These are phyloP conservation scores for Agrocybe praecox DNA, from an alignment of 768 basidiomycete species.

Conservation along the genomic window DNA sequence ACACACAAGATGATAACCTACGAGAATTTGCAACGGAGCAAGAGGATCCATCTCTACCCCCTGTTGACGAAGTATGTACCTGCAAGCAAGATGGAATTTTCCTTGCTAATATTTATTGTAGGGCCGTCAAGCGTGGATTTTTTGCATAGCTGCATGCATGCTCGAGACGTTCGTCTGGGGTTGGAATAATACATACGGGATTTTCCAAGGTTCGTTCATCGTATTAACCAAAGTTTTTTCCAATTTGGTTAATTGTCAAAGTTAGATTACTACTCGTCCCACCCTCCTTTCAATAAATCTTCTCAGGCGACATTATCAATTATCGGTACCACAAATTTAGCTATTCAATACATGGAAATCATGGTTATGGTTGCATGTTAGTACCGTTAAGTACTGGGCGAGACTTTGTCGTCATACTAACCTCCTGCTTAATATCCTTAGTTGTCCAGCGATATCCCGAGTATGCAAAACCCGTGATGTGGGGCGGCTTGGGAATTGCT, in stretches of 20 bases:
- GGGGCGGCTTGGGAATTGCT: not conserved
- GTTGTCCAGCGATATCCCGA: slow-evolving; percentile 4
- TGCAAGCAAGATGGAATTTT: too few relatives aligned
- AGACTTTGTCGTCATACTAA: too few relatives aligned
- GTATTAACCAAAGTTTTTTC: not conserved
- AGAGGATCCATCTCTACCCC: not conserved
- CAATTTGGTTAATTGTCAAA: not conserved
- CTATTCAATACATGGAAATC: not conserved
- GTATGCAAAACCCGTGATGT: slow-evolving; percentile 3
- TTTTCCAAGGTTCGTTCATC: not conserved
- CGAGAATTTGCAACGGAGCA: not conserved
- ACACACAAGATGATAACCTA: not conserved
- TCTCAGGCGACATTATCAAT: not conserved
- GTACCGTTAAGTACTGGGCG: too few relatives aligned
- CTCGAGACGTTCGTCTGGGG: not conserved
- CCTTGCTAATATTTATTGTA: not conserved
- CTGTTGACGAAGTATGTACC: not conserved
- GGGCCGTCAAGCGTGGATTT: slow-evolving; percentile 2
- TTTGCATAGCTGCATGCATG: not conserved
- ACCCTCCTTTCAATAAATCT: not conserved
- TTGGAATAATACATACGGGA: not conserved
- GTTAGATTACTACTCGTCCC: not conserved
- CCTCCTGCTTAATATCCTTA: not conserved
- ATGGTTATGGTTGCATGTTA: not conserved
- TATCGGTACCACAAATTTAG: not conserved